These are phyloP conservation scores for Cutaneotrichosporon arboriforme DNA, from an alignment of 1,284 basidiomycete genomes.

Conservation along the genomic window DNA sequence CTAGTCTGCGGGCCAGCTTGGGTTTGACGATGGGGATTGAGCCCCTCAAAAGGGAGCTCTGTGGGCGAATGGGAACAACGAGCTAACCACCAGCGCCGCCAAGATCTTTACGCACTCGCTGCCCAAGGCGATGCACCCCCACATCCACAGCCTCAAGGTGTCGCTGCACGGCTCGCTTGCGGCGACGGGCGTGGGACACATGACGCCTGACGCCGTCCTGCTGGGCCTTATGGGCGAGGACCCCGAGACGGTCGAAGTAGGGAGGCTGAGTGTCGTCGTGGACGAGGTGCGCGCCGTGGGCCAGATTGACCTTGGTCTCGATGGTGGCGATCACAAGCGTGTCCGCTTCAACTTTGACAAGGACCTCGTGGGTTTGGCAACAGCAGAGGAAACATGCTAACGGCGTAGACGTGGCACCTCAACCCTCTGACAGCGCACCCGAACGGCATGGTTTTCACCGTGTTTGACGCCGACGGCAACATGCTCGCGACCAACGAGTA, in stretches of 20 bases:
- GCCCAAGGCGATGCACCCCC: conserved; percentile 14
- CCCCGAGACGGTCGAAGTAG: conserved; percentile 39
- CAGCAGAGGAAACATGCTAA: too few species aligned
- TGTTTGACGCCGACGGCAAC: conserved; percentile 72
- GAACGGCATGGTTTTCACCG: conserved; percentile 88
- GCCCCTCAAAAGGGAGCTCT: not conserved
- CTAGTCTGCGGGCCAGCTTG: not conserved
- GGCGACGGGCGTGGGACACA: conserved; percentile 68
- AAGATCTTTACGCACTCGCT: conserved; percentile 24
- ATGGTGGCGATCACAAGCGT: conserved; percentile 64
- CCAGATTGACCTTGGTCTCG: conserved; percentile 50
- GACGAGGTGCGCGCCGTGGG: conserved; percentile 28
- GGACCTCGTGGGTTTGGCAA: conserved; percentile 88
- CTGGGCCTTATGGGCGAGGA: conserved; percentile 75
- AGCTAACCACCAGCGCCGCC: conserved; percentile 10
- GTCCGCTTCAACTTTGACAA: conserved; percentile 79
- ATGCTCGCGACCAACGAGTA: conserved; percentile 92
- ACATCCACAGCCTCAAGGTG: conserved; percentile 77
- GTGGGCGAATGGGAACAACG: not conserved
- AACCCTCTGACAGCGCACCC: conserved; percentile 52
- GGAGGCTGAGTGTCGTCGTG: conserved; percentile 28
- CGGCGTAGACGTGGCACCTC: conserved; percentile 31
- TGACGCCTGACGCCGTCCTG: conserved; percentile 88
- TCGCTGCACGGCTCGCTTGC: conserved; percentile 60
- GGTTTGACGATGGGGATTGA: too few species aligned